phyloP scores from a whole-genome alignment of 805 yeast genomes.

The Saccharomycopsis javanensis region DNA sequence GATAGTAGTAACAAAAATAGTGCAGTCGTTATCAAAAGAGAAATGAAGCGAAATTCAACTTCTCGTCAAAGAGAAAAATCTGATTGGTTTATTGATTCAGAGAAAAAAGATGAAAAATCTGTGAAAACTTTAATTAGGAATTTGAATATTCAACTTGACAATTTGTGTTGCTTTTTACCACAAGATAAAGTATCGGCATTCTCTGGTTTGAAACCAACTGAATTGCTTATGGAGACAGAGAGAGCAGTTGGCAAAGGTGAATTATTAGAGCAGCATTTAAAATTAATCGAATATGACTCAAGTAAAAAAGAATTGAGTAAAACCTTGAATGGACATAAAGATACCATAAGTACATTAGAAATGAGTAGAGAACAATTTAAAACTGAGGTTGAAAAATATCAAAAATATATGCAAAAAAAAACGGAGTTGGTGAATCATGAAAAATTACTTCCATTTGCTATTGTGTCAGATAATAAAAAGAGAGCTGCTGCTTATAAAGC shows the following conservation, averaged over 20 bases:
- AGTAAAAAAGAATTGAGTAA: constrained; percentile 30
- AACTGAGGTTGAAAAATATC: constrained; percentile 39
- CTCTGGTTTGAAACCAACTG: constrained; percentile 70
- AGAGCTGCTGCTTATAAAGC: constrained; percentile 22
- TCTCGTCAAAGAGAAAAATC: constrained; percentile 31
- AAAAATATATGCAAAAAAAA: constrained; percentile 38
- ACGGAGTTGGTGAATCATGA: constrained; percentile 38
- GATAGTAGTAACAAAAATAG: constrained; percentile 27
- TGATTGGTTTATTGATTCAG: constrained; percentile 42
- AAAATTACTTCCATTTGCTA: constrained; percentile 40
- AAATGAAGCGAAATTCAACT: constrained; percentile 30
- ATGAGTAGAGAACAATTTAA: constrained; percentile 31
- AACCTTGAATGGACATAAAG: constrained; percentile 27
- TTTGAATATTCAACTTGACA: constrained; percentile 77
- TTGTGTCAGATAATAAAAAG: constrained; percentile 30
- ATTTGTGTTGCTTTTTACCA: constrained; percentile 87
- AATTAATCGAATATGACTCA: constrained; percentile 43
- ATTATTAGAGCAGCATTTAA: constrained; percentile 46
- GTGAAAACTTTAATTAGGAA: constrained; percentile 37
- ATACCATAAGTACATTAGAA: constrained; percentile 27
- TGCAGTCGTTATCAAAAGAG: constrained; percentile 35
- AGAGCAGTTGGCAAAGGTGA: constrained; percentile 62
- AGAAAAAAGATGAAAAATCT: constrained; percentile 31
- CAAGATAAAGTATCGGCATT: constrained; percentile 93
- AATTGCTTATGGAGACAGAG: constrained; percentile 66